Evolutionary conservation across 768 basidiomycete genomes (phyloP), one percentile per base, ranked within the genome.

Genomic region (Russula ochroleuca): DNA sequence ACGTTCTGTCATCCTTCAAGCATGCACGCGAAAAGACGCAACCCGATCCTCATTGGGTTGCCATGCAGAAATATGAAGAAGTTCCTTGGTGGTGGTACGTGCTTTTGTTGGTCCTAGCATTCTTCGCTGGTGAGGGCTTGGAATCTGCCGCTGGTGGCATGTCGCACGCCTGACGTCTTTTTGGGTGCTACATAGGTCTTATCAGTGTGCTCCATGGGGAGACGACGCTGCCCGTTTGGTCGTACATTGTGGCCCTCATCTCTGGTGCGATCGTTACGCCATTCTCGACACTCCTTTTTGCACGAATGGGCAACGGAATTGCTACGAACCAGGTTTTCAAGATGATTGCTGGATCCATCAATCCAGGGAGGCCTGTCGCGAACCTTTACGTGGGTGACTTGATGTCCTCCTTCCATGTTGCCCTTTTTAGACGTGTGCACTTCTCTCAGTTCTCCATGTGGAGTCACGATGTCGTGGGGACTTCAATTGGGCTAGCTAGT

Each of bases 71-170:
- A 70, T 85, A 86, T 72, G 75, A 80, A 41, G 83, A 86, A 72
- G 82, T 78, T 0, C 85, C 85, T 2, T 79, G 77, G 79, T 85
- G 80, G 76, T 86, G 85, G 85, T 86, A 85, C 70, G 63, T 72
- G 10, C 69, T 76, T 35, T 76, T 85, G 45, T 72, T 85, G 2
- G 69, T 74, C 1, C 69, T 83, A 9, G 70, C 85, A 0, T 85
- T 86, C 74, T 70, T 84, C 37, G 82, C 83, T n/a, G 85, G 84
- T 83, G 67, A 62, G 74, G 56, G 3, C 23, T 53, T 38, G 10
- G 10, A 9, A 47, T 21, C n/a, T 25, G 11, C 17, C 21, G 2
- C 38, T 14, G 1, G 13, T 5, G 10, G 8, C 8, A 35, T 6
- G 19, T 3, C 1, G 25, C 41, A 19, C n/a, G 8, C 21, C n/a